Evolutionary conservation across 2,329 filamentous ascomycete genomes (phyloP).

Genomic region (Curvularia eragrostidis): DNA sequence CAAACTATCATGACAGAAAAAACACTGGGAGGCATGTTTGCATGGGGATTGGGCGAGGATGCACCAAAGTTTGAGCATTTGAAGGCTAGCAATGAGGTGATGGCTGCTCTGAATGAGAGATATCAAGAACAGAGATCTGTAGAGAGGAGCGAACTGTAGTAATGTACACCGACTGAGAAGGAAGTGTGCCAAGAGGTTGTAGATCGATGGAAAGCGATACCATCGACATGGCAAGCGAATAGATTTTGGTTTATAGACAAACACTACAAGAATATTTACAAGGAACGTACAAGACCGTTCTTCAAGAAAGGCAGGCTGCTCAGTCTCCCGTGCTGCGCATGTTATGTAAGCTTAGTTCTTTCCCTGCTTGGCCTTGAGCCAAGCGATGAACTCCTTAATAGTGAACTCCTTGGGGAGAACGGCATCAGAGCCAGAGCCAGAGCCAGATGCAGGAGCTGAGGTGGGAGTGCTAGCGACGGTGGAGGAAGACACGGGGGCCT

Average conservation of each 20-base stretch:
- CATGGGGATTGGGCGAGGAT: conserved; percentile 77
- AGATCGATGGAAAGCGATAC: neutral
- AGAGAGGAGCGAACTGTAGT: conserved; percentile 19
- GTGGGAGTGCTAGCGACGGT: conserved; percentile 10
- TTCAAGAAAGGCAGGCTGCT: neutral
- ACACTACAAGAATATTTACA: conserved; percentile 6
- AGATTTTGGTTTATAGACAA: neutral
- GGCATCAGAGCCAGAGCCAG: conserved; percentile 22
- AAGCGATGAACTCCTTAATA: conserved; percentile 37
- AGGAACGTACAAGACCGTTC: neutral
- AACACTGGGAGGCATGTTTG: conserved; percentile 72
- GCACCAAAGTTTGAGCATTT: conserved; percentile 47
- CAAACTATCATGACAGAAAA: conserved; percentile 61
- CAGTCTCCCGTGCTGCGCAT: neutral
- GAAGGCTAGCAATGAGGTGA: conserved; percentile 39
- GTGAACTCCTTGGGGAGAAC: conserved; percentile 35
- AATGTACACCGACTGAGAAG: neutral
- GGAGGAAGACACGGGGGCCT: conserved; percentile 16
- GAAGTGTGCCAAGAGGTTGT: too few relatives aligned
- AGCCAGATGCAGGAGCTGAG: conserved; percentile 20
- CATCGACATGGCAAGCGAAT: neutral
- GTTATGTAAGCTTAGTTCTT: conserved; percentile 9
- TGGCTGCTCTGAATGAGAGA: neutral
- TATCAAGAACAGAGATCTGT: neutral
- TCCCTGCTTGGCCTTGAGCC: conserved; percentile 30